These are phyloP conservation scores for Pouteria campechiana DNA, from an alignment of 179 eudicot genomes.

Conservation along the genomic window DNA sequence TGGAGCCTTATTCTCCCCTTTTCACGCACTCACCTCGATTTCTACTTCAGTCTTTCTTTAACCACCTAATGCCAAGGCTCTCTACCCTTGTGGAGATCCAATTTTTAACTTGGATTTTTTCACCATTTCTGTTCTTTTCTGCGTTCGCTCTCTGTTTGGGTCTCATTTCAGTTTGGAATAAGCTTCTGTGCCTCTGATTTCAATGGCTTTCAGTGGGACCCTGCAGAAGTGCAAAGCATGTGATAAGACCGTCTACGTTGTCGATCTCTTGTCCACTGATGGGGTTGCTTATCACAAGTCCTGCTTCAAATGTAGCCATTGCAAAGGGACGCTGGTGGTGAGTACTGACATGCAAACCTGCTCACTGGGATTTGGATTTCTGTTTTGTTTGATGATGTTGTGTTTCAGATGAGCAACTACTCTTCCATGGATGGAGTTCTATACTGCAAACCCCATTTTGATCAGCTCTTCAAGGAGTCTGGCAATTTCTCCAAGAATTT, in stretches of 20 bases:
- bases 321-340: constrained; percentile 53
- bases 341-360: too few relatives aligned
- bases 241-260: constrained; percentile 77
- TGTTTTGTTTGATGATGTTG: not conserved
- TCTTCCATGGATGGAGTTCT: constrained; percentile 44
- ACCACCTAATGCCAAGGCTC: too few relatives aligned
- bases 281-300: constrained; percentile 65
- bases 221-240: constrained; percentile 87
- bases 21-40: too few relatives aligned
- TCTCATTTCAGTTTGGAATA: too few relatives aligned
- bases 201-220: constrained; percentile 82
- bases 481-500: constrained; percentile 27
- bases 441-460: constrained; percentile 81
- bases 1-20: too few relatives aligned
- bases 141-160: too few relatives aligned
- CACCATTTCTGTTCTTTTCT: too few relatives aligned
- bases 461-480: constrained; percentile 55
- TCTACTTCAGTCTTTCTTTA: too few relatives aligned
- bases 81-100: too few relatives aligned
- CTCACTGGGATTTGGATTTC: too few relatives aligned
- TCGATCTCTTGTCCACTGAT: constrained; percentile 71
- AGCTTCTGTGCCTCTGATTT: too few relatives aligned
- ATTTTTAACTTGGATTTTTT: too few relatives aligned
- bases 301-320: constrained; percentile 73
- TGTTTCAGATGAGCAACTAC: constrained; percentile 47